Conservation (phyloP, 495 filamentous ascomycete genomes). For the Penicillium manginii region DNA sequence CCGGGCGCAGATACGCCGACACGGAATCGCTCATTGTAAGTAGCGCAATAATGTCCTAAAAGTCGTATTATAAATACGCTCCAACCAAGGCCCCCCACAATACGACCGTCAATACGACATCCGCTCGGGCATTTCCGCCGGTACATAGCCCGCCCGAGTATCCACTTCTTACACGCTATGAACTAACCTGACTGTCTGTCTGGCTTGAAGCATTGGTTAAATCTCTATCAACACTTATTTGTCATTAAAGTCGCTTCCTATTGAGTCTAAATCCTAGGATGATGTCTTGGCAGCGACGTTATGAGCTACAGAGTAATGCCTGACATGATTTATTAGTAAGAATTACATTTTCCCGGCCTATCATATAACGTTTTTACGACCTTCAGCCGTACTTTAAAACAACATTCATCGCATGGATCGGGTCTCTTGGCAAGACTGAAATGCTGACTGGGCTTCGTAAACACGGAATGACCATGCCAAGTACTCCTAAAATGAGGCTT, state of each 20-base stretch:
- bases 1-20: too few relatives aligned
- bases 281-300: too few relatives aligned
- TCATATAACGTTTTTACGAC: too few relatives aligned
- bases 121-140: neutral
- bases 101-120: conserved; percentile 4
- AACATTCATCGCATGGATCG: neutral
- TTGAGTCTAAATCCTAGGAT: too few relatives aligned
- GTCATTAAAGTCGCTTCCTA: too few relatives aligned
- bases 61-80: conserved; percentile 29
- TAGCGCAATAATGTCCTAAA: neutral
- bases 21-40: too few relatives aligned
- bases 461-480: neutral
- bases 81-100: neutral
- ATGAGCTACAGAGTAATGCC: too few relatives aligned
- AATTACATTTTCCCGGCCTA: too few relatives aligned
- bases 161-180: neutral
- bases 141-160: neutral
- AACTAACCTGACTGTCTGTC: neutral
- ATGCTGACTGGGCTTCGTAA: neutral
- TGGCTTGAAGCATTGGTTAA: neutral
- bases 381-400: too few relatives aligned
- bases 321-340: too few relatives aligned
- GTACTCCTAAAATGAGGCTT: conserved; percentile 2
- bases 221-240: too few relatives aligned
- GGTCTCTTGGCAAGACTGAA: neutral